Base-by-base conservation (phyloP, 306 rosid species). In the Lathyrus oleraceus region DNA sequence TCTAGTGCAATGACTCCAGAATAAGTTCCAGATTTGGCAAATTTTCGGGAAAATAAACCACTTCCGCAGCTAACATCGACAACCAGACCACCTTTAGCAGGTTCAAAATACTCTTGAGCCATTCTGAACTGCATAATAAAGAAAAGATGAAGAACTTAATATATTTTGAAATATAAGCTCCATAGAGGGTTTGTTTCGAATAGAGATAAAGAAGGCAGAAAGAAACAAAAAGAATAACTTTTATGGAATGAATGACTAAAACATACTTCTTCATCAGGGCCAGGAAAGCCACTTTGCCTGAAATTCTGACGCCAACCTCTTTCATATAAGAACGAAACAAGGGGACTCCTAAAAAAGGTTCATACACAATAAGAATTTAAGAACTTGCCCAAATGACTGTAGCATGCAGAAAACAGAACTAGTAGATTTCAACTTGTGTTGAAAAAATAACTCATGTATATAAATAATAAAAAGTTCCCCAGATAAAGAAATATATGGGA, bases 221-320 rank as follows among this genome's bases (percentile, higher is more conserved):
- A 61, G 28, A 10, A 36, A 35, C 19, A 10, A 58, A n/a, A 25
- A 13, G 61, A 21, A 53, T 23, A 56, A 28, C 21, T 28, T 57
- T 14, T 25, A 28, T 14, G 14, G 62, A 13, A 57, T 13, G 62
- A 27, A 25, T 14, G 20, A n/a, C n/a, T n/a, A n/a, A 25, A 44
- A 61, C 76, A 44, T 71, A 88, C 98, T 94, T 94, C 98, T 86
- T 87, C 95, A 81, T 88, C 97, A 30, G 82, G 96, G 74, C 99
- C 97, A 6, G 96, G 97, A 80, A 90, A 94, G 44, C 99, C 99
- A 64, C 92, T 85, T 62, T n/a, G 81, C 58, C 72, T 84, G 69
- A 94, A 94, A 79, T 86, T 90, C 69, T 94, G 97, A 73, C 98
- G 98, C 97, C 98, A 94, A 25, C 98, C 97, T 87, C 98, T 87